Conservation (phyloP, 1,284 basidiomycete genomes). For the Exobasidium rhododendri region DNA sequence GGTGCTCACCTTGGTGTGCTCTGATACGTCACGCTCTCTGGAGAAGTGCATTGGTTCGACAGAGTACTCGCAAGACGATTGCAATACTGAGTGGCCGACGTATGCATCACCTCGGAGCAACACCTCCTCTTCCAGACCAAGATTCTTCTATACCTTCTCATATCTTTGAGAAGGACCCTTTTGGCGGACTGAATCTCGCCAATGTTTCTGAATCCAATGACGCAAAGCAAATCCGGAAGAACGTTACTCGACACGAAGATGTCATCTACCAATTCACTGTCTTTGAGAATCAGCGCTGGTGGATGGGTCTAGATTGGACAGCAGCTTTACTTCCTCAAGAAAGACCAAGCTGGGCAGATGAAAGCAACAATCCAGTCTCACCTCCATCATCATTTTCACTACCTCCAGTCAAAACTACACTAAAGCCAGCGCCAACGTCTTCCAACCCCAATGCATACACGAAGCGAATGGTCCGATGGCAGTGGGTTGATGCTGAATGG, state of each 20-base stretch:
- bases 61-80: slow-evolving; percentile 26
- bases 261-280: slow-evolving; percentile 57
- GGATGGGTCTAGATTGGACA: slow-evolving; percentile 74
- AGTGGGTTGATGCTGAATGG: slow-evolving; percentile 58
- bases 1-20: slow-evolving; percentile 52
- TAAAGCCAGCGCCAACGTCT: slow-evolving; percentile 41
- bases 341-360: slow-evolving; percentile 74
- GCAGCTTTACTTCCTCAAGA: slow-evolving; percentile 84
- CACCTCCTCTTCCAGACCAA: background rate
- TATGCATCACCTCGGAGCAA: background rate
- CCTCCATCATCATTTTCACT: slow-evolving; percentile 62
- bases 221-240: background rate
- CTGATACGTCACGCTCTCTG: slow-evolving; percentile 48
- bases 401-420: slow-evolving; percentile 55
- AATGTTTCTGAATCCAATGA: background rate
- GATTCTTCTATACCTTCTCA: background rate
- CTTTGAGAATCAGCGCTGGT: slow-evolving; percentile 92
- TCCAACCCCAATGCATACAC: slow-evolving; percentile 39
- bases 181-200: background rate
- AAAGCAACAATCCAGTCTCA: slow-evolving; percentile 54
- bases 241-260: slow-evolving; percentile 36
- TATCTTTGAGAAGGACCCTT: background rate
- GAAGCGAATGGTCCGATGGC: slow-evolving; percentile 54
- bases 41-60: slow-evolving; percentile 47
- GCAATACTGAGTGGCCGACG: slow-evolving; percentile 23